These are phyloP conservation scores for Phytopythium sindhum DNA, from an alignment of 352 stramenopile genomes.

Conservation along the genomic window DNA sequence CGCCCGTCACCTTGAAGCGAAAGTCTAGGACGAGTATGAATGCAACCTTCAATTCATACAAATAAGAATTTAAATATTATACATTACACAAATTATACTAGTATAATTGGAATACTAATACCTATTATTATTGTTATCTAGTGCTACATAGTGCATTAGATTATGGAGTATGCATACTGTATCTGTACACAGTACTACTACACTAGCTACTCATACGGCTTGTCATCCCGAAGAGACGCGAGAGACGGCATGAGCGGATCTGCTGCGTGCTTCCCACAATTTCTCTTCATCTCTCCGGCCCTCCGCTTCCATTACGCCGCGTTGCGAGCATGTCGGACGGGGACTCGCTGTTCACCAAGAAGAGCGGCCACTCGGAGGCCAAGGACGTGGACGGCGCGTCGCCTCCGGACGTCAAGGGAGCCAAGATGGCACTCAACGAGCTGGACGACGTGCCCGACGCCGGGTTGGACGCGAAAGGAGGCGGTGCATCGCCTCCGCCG, in stretches of 20 bases:
- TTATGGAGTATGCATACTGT: no score
- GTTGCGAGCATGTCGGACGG: constrained; percentile 2
- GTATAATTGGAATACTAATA: no score
- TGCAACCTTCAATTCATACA: no score
- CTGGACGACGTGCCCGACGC: constrained; percentile 49
- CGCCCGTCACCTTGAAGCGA: no score
- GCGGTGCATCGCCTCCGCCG: constrained; percentile 20
- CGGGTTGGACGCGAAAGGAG: constrained; percentile 33
- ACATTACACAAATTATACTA: no score
- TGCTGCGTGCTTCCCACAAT: not conserved
- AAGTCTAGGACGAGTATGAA: no score
- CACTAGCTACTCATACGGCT: no score
- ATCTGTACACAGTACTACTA: no score
- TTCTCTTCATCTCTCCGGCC: not conserved
- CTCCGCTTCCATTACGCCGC: not conserved
- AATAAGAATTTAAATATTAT: no score
- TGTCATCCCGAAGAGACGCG: no score
- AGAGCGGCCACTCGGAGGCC: constrained; percentile 2
- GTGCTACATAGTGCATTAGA: no score
- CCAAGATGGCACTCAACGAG: constrained; percentile 17
- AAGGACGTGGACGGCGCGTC: not conserved
- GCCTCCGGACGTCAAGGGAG: not conserved
- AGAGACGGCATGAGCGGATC: not conserved
- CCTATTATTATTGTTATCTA: no score
- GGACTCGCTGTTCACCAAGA: constrained; percentile 9